Conservation (phyloP, 164 flowering plant species). For the Stephania yunnanensis region DNA sequence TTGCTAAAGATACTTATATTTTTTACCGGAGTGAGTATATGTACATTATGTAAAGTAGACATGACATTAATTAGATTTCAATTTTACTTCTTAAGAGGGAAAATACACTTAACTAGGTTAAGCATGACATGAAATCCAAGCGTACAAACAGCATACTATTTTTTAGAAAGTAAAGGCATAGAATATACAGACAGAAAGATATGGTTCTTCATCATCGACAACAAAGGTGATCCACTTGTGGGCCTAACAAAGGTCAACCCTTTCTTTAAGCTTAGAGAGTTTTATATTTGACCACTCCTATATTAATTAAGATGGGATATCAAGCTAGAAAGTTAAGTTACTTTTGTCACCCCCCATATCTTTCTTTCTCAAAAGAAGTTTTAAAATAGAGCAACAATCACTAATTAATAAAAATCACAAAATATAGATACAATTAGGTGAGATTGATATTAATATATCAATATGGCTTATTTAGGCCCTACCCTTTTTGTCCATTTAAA, state of each 20-base stretch:
- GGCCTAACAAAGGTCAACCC: background rate
- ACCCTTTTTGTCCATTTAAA: background rate
- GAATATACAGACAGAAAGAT: background rate
- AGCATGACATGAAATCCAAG: background rate
- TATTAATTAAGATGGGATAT: background rate
- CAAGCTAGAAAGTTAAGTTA: background rate
- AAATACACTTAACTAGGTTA: background rate
- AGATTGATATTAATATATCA: background rate
- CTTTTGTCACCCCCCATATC: background rate
- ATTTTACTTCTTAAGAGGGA: background rate
- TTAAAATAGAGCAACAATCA: background rate
- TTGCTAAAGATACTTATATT: no score
- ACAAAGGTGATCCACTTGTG: background rate
- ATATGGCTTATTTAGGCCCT: background rate
- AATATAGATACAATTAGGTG: background rate
- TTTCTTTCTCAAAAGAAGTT: background rate
- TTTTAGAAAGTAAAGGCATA: background rate
- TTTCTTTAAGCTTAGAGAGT: background rate
- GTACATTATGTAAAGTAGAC: background rate
- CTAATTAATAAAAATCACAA: background rate
- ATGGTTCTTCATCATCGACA: background rate
- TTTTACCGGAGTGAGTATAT: no score
- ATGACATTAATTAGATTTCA: background rate
- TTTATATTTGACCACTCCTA: background rate
- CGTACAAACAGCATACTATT: background rate